A percentile compares a stretch with the other conserved stretches of the same genome.
phyloP scores from a whole-genome alignment of 495 filamentous ascomycete genomes.

The Penicillium cinerascens region DNA sequence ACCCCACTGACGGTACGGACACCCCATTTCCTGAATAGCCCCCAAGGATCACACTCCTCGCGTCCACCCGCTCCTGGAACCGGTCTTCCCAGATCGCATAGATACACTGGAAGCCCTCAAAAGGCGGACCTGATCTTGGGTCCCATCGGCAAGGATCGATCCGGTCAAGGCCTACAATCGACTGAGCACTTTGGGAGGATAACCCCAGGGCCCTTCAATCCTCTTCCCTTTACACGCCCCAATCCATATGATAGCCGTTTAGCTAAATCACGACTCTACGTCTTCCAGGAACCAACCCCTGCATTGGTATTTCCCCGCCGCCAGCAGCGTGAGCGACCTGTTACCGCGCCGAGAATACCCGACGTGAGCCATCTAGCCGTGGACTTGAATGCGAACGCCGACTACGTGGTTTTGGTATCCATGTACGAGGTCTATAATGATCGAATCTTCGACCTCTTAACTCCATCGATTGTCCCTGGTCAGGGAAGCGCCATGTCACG shows the following conservation, averaged over 20 bases:
- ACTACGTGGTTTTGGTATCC: conserved; percentile 85
- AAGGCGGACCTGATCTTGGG: conserved; percentile 6
- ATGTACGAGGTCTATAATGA: conserved; percentile 99
- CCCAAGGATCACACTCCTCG: conserved; percentile 20
- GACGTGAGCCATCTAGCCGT: conserved; percentile 68
- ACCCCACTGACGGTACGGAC: conserved; percentile 46
- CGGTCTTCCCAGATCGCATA: conserved; percentile 23
- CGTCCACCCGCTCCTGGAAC: conserved; percentile 23
- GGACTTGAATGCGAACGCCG: conserved; percentile 64
- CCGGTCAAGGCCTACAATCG: conserved; percentile 3
- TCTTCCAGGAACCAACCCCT: conserved; percentile 48
- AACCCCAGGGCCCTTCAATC: conserved; percentile 7
- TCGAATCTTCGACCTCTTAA: conserved; percentile 89
- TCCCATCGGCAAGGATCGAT: conserved; percentile 10
- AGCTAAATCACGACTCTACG: conserved; percentile 36
- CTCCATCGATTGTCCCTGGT: conserved; percentile 44
- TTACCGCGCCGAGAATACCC: conserved; percentile 65
- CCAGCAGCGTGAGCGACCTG: conserved; percentile 58
- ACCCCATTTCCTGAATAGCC: conserved; percentile 24
- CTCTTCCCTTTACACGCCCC: conserved; percentile 20
- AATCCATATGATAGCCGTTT: conserved; percentile 17
- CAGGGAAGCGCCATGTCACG: conserved; percentile 41
- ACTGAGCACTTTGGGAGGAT: conserved; percentile 14
- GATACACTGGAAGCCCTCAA: conserved; percentile 23
- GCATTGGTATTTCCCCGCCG: conserved; percentile 54